Percentiles rank a stretch among this genome's conserved stretches.
Evolutionary conservation across 352 stramenopile species (phyloP).

Genomic region (Globisporangium spinosum): DNA sequence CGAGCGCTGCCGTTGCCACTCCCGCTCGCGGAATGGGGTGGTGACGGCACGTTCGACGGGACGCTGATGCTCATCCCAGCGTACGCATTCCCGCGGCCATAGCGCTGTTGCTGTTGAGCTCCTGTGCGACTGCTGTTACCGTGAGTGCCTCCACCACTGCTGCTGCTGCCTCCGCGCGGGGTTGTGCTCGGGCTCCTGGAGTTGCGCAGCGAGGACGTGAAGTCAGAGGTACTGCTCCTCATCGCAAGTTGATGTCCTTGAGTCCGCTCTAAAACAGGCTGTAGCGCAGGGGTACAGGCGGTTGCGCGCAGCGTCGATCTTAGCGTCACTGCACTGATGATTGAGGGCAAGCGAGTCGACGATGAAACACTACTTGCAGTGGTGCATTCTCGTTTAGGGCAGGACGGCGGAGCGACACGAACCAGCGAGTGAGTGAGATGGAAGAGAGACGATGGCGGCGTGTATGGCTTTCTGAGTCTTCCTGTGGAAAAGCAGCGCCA

Average conservation of each 20-base stretch:
- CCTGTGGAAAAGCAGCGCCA: no score
- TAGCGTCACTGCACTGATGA: no score
- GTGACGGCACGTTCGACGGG: slow-evolving; percentile 25
- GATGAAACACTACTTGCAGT: no score
- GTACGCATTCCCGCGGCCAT: slow-evolving; percentile 12
- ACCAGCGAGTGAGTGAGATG: no score
- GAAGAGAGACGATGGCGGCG: no score
- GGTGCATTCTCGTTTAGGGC: no score
- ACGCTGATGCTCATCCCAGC: slow-evolving; percentile 52
- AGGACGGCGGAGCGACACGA: no score
- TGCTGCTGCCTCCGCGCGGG: slow-evolving; percentile 9
- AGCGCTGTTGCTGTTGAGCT: slow-evolving; percentile 3
- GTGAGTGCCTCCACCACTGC: neutral
- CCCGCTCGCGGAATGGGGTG: slow-evolving; percentile 26
- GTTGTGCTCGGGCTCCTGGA: slow-evolving; percentile 26
- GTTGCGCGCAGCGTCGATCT: no score
- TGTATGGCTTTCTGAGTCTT: no score
- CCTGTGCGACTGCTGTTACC: neutral
- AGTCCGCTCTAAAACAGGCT: neutral
- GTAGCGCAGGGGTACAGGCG: no score
- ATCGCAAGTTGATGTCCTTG: neutral
- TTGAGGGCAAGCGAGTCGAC: no score
- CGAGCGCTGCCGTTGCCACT: slow-evolving; percentile 28
- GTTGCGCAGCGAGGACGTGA: slow-evolving; percentile 32
- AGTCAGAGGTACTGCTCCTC: slow-evolving; percentile 24